These are phyloP conservation scores for Filobasidium floriforme DNA, from an alignment of 768 basidiomycete genomes.

Conservation along the genomic window DNA sequence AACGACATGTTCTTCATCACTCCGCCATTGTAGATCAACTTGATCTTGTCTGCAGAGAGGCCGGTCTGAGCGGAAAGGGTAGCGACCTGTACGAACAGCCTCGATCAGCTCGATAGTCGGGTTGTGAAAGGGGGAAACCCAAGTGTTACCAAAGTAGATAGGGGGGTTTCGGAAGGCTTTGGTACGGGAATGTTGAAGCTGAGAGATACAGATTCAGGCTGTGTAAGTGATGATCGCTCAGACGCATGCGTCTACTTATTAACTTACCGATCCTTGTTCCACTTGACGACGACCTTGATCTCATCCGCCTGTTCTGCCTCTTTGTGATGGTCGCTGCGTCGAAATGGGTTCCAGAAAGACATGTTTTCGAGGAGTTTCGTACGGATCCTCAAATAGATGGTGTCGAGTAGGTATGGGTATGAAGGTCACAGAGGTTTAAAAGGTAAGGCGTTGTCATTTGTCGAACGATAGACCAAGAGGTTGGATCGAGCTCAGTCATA, in stretches of 20 bases:
- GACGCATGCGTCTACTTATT: neutral
- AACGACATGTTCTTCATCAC: constrained; percentile 71
- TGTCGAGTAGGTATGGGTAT: too few species aligned
- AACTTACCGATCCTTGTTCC: constrained; percentile 23
- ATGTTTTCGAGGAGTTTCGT: constrained; percentile 6
- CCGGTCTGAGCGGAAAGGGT: constrained; percentile 67
- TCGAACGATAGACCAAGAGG: too few species aligned
- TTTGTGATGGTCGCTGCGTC: neutral
- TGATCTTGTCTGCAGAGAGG: constrained; percentile 63
- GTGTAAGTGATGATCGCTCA: neutral
- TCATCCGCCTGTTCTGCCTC: constrained; percentile 11
- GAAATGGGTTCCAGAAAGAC: constrained; percentile 26
- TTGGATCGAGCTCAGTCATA: too few species aligned
- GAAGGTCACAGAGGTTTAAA: too few species aligned
- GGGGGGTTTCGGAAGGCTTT: constrained; percentile 36
- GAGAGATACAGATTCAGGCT: neutral
- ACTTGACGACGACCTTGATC: constrained; percentile 25
- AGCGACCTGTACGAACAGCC: constrained; percentile 24
- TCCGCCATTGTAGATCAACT: constrained; percentile 81
- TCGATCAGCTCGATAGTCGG: neutral
- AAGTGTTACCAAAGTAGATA: constrained; percentile 32
- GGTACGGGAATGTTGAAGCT: constrained; percentile 45
- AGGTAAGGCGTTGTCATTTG: too few species aligned
- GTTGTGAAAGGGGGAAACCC: neutral
- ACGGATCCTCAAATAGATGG: neutral